Percentiles rank a stretch among this genome's conserved stretches.
These are phyloP conservation scores for Lomentospora prolificans DNA, from an alignment of 2,329 filamentous ascomycete species.

Conservation along the genomic window DNA sequence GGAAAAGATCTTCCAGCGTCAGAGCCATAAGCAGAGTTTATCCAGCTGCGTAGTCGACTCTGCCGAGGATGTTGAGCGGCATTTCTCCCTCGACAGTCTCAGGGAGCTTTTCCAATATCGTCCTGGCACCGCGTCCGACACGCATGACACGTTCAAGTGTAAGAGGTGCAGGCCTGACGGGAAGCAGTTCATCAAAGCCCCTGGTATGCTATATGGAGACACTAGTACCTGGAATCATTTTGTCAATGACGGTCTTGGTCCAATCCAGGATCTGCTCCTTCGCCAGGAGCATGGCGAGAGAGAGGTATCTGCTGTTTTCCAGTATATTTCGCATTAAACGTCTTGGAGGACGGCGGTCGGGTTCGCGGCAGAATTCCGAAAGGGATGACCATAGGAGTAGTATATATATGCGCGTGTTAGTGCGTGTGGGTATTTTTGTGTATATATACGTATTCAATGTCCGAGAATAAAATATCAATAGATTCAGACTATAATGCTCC, in stretches of 20 bases:
- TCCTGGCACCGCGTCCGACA: constrained; percentile 76
- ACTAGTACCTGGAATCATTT: constrained; percentile 99
- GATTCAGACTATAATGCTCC: too few relatives aligned
- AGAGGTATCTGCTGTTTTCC: constrained; percentile 89
- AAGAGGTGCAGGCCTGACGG: constrained; percentile 87
- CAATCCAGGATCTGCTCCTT: constrained; percentile 84
- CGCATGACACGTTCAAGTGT: constrained; percentile 97
- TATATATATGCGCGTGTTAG: too few relatives aligned
- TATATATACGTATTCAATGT: too few relatives aligned
- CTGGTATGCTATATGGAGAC: constrained; percentile 92
- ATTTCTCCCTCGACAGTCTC: constrained; percentile 86
- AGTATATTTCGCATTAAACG: constrained; percentile 84
- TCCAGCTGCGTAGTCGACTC: constrained; percentile 95
- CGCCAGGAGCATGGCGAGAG: constrained; percentile 71
- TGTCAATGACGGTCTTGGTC: constrained; percentile 65
- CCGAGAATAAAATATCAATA: too few relatives aligned
- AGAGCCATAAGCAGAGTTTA: constrained; percentile 94
- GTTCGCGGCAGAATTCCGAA: neutral
- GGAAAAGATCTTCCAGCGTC: constrained; percentile 98
- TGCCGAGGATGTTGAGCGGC: constrained; percentile 91
- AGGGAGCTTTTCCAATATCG: constrained; percentile 93
- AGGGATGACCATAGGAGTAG: too few relatives aligned
- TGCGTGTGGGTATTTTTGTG: too few relatives aligned
- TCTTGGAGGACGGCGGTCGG: neutral
- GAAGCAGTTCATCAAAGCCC: constrained; percentile 78